These are phyloP conservation scores for Coemansia asiatica DNA, from an alignment of 192 early-diverging fungal genomes.

Conservation along the genomic window DNA sequence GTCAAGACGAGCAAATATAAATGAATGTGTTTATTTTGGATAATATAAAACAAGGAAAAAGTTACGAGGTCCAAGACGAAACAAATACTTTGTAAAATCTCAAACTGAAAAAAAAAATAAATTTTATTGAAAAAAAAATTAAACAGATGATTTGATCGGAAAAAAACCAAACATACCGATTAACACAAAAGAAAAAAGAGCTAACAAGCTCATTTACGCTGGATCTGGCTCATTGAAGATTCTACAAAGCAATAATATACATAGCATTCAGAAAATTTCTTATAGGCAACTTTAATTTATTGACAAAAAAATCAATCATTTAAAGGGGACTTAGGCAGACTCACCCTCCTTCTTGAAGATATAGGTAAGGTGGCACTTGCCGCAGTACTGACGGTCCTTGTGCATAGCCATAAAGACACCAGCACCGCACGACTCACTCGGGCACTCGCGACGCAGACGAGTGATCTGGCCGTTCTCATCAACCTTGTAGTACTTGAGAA, in stretches of 20 bases:
- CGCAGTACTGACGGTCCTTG: slow-evolving; percentile 98
- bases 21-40: neutral
- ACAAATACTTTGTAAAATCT: neutral
- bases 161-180: too few relatives aligned
- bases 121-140: too few relatives aligned
- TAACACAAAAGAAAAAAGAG: slow-evolving; percentile 3
- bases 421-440: slow-evolving; percentile 92
- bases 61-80: too few relatives aligned
- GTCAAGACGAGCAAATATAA: too few relatives aligned
- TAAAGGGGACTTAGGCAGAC: slow-evolving; percentile 36
- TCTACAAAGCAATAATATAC: too few relatives aligned
- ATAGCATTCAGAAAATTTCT: neutral
- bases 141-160: too few relatives aligned
- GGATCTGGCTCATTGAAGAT: too few relatives aligned
- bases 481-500: slow-evolving; percentile 99
- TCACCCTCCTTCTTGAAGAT: slow-evolving; percentile 84
- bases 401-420: slow-evolving; percentile 99
- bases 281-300: too few relatives aligned
- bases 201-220: too few relatives aligned
- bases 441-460: slow-evolving; percentile 98
- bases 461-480: slow-evolving; percentile 96
- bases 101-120: slow-evolving; percentile 8
- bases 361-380: slow-evolving; percentile 94
- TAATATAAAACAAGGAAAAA: too few relatives aligned
- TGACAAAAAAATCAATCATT: neutral